These are phyloP conservation scores for Pogostemon cablin DNA, from an alignment of 257 asterid genomes.

Conservation along the genomic window DNA sequence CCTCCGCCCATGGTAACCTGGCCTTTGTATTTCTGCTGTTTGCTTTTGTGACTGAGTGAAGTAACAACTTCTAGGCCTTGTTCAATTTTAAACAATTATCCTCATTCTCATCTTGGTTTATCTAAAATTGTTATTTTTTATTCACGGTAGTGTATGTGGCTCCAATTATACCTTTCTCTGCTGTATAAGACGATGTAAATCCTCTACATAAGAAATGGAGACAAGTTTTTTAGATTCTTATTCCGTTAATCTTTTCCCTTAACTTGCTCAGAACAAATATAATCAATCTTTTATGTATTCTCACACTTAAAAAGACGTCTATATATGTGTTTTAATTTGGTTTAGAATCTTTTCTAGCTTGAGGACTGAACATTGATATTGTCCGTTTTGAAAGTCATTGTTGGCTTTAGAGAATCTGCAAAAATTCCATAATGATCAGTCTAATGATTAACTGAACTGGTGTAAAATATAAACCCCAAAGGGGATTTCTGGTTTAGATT, in stretches of 20 bases:
- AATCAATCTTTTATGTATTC: neutral
- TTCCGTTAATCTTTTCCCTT: slow-evolving; percentile 10
- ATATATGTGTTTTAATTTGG: too few species aligned
- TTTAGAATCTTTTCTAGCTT: neutral
- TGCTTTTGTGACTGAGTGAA: neutral
- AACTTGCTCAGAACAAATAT: slow-evolving; percentile 13
- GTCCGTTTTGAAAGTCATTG: neutral
- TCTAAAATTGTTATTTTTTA: too few species aligned
- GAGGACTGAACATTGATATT: slow-evolving; percentile 3
- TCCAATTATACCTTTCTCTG: slow-evolving; percentile 14
- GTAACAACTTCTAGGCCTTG: neutral
- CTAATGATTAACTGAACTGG: neutral
- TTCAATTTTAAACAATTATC: neutral
- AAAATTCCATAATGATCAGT: neutral
- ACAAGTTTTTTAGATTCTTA: slow-evolving; percentile 8
- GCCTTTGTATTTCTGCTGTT: neutral
- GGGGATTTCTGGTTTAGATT: neutral
- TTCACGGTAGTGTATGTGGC: neutral
- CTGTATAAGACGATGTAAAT: slow-evolving; percentile 4
- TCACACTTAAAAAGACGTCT: neutral
- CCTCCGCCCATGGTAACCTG: slow-evolving; percentile 80
- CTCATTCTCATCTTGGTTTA: neutral
- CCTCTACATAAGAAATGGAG: slow-evolving; percentile 10
- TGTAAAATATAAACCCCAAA: slow-evolving; percentile 4
- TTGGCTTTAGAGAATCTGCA: neutral